These are phyloP conservation scores for Phellopilus nigrolimitatus DNA, from an alignment of 1,284 basidiomycete species.

Conservation along the genomic window DNA sequence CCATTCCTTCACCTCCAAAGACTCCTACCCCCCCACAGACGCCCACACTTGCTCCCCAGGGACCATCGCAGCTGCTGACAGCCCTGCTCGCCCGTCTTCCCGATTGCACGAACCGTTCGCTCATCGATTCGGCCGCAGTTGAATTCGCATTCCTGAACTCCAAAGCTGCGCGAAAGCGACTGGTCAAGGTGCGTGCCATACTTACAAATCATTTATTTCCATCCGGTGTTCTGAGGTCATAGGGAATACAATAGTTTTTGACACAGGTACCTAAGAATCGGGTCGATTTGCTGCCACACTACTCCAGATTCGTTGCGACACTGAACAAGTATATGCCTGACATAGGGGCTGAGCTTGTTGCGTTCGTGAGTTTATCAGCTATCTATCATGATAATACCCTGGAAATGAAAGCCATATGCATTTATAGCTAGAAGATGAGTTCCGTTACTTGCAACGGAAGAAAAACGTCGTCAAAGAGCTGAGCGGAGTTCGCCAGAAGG, in stretches of 20 bases:
- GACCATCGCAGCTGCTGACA: conserved; percentile 89
- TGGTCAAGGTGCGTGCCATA: conserved; percentile 63
- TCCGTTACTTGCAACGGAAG: conserved; percentile 94
- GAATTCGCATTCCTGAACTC: conserved; percentile 97
- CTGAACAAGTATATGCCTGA: conserved; percentile 93
- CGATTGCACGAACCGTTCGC: conserved; percentile 86
- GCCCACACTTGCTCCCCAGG: conserved; percentile 71
- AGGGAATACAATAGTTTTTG: conserved; percentile 58
- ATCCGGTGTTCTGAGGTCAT: neutral
- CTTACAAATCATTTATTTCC: neutral
- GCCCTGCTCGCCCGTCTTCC: conserved; percentile 91
- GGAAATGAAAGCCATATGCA: conserved; percentile 4
- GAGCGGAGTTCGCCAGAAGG: conserved; percentile 80
- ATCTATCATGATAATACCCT: conserved; percentile 1
- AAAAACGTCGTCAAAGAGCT: conserved; percentile 89
- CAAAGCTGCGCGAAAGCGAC: conserved; percentile 87
- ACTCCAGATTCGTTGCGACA: conserved; percentile 85
- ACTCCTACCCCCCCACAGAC: conserved; percentile 55
- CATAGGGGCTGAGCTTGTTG: conserved; percentile 77
- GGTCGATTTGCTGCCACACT: conserved; percentile 90
- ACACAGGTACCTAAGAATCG: conserved; percentile 83
- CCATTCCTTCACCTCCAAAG: conserved; percentile 64
- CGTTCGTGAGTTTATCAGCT: conserved; percentile 49
- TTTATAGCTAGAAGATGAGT: conserved; percentile 90
- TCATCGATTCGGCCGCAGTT: conserved; percentile 92